These are phyloP conservation scores for Fusarium musae DNA, from an alignment of 2,329 filamentous ascomycete species.

Conservation along the genomic window DNA sequence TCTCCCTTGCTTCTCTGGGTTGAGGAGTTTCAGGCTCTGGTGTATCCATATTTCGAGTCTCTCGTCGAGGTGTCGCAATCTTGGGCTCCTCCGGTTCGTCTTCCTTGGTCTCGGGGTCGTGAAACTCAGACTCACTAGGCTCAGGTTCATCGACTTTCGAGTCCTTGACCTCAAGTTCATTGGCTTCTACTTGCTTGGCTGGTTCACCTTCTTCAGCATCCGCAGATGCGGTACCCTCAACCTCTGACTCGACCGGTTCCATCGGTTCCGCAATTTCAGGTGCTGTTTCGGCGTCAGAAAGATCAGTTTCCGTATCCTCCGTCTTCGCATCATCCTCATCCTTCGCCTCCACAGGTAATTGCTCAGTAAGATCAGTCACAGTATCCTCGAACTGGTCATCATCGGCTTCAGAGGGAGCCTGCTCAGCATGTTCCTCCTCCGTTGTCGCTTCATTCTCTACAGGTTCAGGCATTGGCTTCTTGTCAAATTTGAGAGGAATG, in stretches of 20 bases:
- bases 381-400: conserved; percentile 19
- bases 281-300: conserved; percentile 1
- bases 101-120: background rate
- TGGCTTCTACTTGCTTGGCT: background rate
- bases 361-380: conserved; percentile 2
- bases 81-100: background rate
- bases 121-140: background rate
- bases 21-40: conserved; percentile 32
- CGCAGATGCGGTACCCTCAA: background rate
- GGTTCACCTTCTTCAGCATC: conserved; percentile 1
- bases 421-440: conserved; percentile 15
- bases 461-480: conserved; percentile 42
- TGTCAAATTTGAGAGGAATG: conserved; percentile 60
- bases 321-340: conserved; percentile 4
- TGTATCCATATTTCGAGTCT: conserved; percentile 16
- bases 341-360: background rate
- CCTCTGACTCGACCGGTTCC: background rate
- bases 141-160: background rate
- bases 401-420: background rate
- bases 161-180: background rate
- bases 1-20: conserved; percentile 34
- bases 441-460: conserved; percentile 38
- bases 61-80: conserved; percentile 17
- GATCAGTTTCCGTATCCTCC: conserved; percentile 2
- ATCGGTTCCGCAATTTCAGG: background rate